Evolutionary conservation across 2,329 filamentous ascomycete genomes (phyloP), one percentile per base, ranked within the genome.

Genomic region (Fusarium sp.): DNA sequence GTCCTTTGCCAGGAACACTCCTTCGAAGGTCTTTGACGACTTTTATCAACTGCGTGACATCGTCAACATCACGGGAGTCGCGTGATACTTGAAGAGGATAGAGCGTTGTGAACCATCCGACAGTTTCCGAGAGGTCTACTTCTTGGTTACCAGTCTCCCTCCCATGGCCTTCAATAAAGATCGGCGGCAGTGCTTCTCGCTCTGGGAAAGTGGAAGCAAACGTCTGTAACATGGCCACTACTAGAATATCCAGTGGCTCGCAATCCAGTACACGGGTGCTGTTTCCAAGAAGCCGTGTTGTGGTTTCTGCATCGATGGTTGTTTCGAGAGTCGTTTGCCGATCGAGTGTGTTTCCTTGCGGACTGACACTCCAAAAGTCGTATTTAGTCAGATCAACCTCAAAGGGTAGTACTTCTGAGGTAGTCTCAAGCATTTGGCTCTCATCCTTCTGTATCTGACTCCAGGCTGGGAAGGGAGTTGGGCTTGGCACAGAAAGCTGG

Each of bases 11-110:
- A 6, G 44, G 43, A 4, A 62, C 47, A n/a, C 40, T 52, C 6
- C 55, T 40, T 10, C 62, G 39, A 2, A 53, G 24, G n/a, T 65
- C 62, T 34, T 68, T 65, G 19, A 64, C 62, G 10, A 12, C 31
- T 13, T 45, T 32, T 22, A 65, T 53, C 3, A 47, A 25, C 9
- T 61, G 47, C 8, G 58, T 6, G 10, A 47, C 6, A 12, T 47
- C 32, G 13, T 26, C 11, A 11, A 4, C n/a, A n/a, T 10, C 4
- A 9, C 13, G 12, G 15, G 22, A 5, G n/a, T 41, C 5, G 11
- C 26, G 7, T 7, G 39, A n/a, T 9, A 41, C 39, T 6, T 26
- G 22, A 5, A 41, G 25, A 5, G 39, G 39, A n/a, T 41, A 22
- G 5, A 41, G 22, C n/a, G 39, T 41, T 8, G 39, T 53, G 35